These are phyloP conservation scores for Hyaloscypha variabilis DNA, from an alignment of 495 filamentous ascomycete species.

Conservation along the genomic window DNA sequence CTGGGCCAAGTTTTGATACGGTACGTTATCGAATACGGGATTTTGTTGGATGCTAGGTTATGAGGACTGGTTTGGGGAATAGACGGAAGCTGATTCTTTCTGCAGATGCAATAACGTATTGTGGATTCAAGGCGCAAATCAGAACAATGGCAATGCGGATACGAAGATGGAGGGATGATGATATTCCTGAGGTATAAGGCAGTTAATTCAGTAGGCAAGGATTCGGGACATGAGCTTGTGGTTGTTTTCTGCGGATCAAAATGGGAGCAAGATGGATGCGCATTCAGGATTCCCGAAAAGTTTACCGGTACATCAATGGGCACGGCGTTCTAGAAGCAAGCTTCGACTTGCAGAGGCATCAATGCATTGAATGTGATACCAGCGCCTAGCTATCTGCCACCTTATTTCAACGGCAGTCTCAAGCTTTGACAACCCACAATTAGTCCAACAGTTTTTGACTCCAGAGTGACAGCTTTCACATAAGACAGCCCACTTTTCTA, in stretches of 20 bases:
- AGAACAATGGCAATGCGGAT: constrained; percentile 56
- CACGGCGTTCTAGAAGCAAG: constrained; percentile 30
- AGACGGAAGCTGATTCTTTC: constrained; percentile 8
- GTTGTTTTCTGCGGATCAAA: not conserved
- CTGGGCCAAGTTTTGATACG: constrained; percentile 92
- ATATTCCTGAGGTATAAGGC: not conserved
- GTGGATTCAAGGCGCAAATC: constrained; percentile 76
- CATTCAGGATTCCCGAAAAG: constrained; percentile 21
- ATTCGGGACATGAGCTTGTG: not conserved
- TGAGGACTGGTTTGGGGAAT: not conserved
- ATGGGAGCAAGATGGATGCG: constrained; percentile 21
- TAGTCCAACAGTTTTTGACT: not conserved
- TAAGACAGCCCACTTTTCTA: constrained; percentile 87
- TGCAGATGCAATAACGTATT: constrained; percentile 91
- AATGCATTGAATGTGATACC: constrained; percentile 17
- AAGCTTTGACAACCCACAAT: not conserved
- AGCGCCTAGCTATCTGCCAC: constrained; percentile 7
- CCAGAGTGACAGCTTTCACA: constrained; percentile 52
- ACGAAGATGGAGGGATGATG: constrained; percentile 65
- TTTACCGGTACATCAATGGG: constrained; percentile 24
- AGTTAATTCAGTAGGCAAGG: not conserved
- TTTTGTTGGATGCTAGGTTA: not conserved
- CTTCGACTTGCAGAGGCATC: constrained; percentile 7
- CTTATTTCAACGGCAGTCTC: not conserved
- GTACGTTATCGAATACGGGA: constrained; percentile 46